Base-by-base conservation (phyloP, 805 yeast genomes). In the Tetrapisispora arboricola region DNA sequence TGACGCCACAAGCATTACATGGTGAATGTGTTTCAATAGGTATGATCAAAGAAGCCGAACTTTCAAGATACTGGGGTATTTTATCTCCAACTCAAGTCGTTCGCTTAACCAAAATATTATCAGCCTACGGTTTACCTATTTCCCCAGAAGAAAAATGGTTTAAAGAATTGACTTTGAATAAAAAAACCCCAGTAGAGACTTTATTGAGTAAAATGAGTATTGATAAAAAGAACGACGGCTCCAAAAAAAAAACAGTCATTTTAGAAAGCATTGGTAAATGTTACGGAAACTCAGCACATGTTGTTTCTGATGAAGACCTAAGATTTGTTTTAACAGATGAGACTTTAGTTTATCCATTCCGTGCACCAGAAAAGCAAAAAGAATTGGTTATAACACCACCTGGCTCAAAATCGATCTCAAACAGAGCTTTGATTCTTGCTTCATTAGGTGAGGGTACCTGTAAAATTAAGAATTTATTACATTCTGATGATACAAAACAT, bases 21-120 rank as follows among this genome's bases (percentile, higher is more conserved):
- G 98, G 98, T 45, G 98, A 92, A 65, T 92, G 98, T 72, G 98
- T 92, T n/a, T 73, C 97, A n/a, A 74, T 92, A 45, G 98, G 98
- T 48, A 83, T 87, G 74, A 80, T 92, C 26, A 74, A 79, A 54
- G 98, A 92, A 63, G 97, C 97, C 4, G 98, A 92, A 63, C 71
- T 92, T 48, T 73, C 96, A n/a, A 76, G 98, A 56, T 86, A 85
- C 61, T 69, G 84, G 54, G 96, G 96, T 19, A 75, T 85, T 40
- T 67, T 92, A 49, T 76, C 94, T 1, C 92, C 97, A 4, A 90
- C 86, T 3, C 96, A 95, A 2, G 97, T 92, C 19, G 88, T 96
- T 2, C 75, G 98, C 55, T 67, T 92, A 42, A 65, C 84, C 22
- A 84, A 86, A 54, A 83, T 94, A 55, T 72, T 90, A 44, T 73